A percentile compares a stretch with the other conserved stretches of the same genome.
These are phyloP conservation scores for Pestalotiopsis sp. DNA, from an alignment of 2,329 filamentous ascomycete genomes.

Conservation along the genomic window DNA sequence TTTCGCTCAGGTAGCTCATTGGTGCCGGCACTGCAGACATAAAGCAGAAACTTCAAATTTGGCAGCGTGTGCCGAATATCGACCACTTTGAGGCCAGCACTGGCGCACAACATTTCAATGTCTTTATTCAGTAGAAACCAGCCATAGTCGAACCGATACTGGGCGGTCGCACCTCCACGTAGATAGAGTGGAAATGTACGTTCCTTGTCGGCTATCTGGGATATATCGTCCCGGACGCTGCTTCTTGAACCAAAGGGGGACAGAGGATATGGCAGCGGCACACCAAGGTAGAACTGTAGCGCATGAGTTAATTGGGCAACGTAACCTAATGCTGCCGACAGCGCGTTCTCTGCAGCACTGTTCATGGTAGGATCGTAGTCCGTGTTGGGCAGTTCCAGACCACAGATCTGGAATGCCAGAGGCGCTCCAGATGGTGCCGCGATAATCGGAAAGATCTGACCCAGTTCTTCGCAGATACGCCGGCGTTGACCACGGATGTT, in stretches of 20 bases:
- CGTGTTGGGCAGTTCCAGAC: conserved; percentile 78
- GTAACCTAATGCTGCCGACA: conserved; percentile 81
- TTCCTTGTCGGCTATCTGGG: conserved; percentile 43
- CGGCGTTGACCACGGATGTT: conserved; percentile 83
- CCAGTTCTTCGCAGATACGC: conserved; percentile 83
- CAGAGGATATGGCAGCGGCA: conserved; percentile 81
- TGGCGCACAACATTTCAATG: conserved; percentile 71
- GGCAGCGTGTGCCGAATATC: conserved; percentile 92
- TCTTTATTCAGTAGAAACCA: conserved; percentile 98
- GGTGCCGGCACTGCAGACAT: conserved; percentile 81
- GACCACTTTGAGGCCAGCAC: conserved; percentile 75
- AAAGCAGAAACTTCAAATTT: conserved; percentile 91
- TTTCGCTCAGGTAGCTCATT: conserved; percentile 65
- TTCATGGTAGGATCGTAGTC: conserved; percentile 59
- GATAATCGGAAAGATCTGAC: conserved; percentile 78
- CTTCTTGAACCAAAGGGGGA: conserved; percentile 71
- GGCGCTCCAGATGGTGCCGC: conserved; percentile 59
- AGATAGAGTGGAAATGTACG: conserved; percentile 81
- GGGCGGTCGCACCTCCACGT: conserved; percentile 63
- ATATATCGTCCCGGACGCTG: conserved; percentile 68
- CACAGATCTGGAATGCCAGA: conserved; percentile 82
- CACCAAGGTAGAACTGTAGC: conserved; percentile 79
- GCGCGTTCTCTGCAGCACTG: conserved; percentile 64
- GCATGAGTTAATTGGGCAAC: conserved; percentile 75
- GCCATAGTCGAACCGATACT: conserved; percentile 93